Evolutionary conservation across 1,139 yeast species (phyloP), one percentile per base, ranked within the genome.

Genomic region (Hyphopichia fennica): DNA sequence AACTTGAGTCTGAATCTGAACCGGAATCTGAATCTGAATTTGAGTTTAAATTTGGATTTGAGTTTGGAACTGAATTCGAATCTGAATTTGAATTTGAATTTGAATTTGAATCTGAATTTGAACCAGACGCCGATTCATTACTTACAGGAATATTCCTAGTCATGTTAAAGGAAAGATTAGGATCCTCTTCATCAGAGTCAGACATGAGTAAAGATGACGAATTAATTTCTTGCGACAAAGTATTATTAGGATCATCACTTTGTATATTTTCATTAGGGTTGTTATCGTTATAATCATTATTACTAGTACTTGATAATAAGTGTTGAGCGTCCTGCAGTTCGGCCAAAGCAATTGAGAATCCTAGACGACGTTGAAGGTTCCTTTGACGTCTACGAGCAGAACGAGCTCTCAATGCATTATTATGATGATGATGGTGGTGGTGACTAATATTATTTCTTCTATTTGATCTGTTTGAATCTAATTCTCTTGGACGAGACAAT

Each of bases 381-480:
- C 34, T n/a, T 31, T 31, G 34, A n/a, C 34, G 15, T 31, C 34
- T 31, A 11, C 34, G 20, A n/a, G 34, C 15, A 6, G 33, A 20
- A 20, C 23, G 23, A 20, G 23, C 23, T 20, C 23, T 20, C 5
- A 20, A 20, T 9, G 23, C 5, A 20, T 20, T 20, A 20, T 20
- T 20, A n/a, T n/a, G 25, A 22, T 22, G 25, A 22, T 22, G 25
- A 22, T 8, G 10, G 25, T 22, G 10, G 25, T 22, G 25, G 25
- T 6, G 13, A 28, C 7, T 9, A n/a, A 14, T 9, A 28, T 28
- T n/a, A 28, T 28, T 8, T 11, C 8, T 9, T 8, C 6, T 28
- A 28, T 28, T n/a, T 9, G 31, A 8, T 6, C 8, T 11, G 14
- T 14, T 8, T 5, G 13, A 28, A n/a, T 14, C 14, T n/a, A 28